phyloP scores from a whole-genome alignment of 2,329 filamentous ascomycete species.

The Alternaria metachromatica region DNA sequence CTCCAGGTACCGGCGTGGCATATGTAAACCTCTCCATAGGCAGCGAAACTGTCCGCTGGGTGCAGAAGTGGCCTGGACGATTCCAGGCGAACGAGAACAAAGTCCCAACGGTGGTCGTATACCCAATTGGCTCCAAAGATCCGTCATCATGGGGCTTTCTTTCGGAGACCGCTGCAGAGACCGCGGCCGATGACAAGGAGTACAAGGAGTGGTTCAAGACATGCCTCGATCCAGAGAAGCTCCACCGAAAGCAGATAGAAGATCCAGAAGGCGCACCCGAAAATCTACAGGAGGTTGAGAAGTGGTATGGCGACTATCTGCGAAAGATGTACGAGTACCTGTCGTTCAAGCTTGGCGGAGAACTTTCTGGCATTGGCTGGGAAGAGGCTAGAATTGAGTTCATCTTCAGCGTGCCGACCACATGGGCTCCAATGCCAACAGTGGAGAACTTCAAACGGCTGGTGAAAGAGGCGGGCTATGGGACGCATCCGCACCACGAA shows the following conservation, averaged over 20 bases:
- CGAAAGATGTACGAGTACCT: constrained; percentile 58
- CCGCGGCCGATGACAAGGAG: constrained; percentile 53
- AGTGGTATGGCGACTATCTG: constrained; percentile 59
- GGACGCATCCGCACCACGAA: constrained; percentile 46
- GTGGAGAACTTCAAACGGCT: constrained; percentile 61
- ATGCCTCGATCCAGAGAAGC: constrained; percentile 57
- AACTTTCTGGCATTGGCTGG: constrained; percentile 49
- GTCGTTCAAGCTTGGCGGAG: constrained; percentile 45
- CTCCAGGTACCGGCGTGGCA: constrained; percentile 46
- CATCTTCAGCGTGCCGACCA: constrained; percentile 65
- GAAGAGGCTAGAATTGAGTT: constrained; percentile 58
- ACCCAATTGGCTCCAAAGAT: constrained; percentile 45
- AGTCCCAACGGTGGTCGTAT: constrained; percentile 60
- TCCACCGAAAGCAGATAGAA: constrained; percentile 52
- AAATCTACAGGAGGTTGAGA: constrained; percentile 54
- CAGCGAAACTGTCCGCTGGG: constrained; percentile 39
- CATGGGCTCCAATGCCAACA: constrained; percentile 59
- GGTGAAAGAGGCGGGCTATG: constrained; percentile 59
- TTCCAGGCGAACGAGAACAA: constrained; percentile 62
- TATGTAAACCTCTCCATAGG: constrained; percentile 48
- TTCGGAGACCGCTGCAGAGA: constrained; percentile 50
- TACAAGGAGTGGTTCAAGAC: constrained; percentile 64
- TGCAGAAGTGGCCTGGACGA: constrained; percentile 62
- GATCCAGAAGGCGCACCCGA: constrained; percentile 55
- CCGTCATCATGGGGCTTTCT: constrained; percentile 63